A percentile compares a stretch with the other conserved stretches of the same genome.
phyloP scores from a whole-genome alignment of 106 monocot species.

The Acorus calamus region DNA sequence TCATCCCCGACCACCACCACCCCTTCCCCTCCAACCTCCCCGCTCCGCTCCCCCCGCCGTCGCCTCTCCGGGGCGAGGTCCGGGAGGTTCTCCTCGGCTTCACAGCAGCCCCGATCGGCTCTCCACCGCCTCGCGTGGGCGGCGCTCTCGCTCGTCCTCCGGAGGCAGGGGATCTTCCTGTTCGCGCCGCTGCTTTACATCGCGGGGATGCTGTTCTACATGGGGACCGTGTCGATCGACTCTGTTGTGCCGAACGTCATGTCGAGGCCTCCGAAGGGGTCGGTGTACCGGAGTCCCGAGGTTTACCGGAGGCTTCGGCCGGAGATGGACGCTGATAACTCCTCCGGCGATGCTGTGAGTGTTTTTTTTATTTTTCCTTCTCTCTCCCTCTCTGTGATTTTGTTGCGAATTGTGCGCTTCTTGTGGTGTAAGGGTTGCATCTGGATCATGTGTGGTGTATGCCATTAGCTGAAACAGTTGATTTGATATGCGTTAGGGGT shows the following conservation, averaged over 20 bases:
- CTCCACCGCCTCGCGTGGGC: slow-evolving; percentile 40
- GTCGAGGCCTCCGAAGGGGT: slow-evolving; percentile 37
- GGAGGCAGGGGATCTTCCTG: slow-evolving; percentile 79
- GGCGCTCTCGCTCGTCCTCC: slow-evolving; percentile 50
- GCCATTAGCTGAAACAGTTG: too few relatives aligned
- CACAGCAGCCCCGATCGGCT: slow-evolving; percentile 15
- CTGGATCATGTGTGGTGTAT: too few relatives aligned
- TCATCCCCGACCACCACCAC: slow-evolving; percentile 1
- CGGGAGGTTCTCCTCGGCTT: slow-evolving; percentile 1
- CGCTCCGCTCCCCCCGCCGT: slow-evolving; percentile 29
- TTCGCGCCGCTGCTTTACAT: slow-evolving; percentile 91
- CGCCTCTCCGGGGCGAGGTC: slow-evolving; percentile 9
- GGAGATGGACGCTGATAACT: slow-evolving; percentile 76
- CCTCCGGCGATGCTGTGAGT: slow-evolving; percentile 49
- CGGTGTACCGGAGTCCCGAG: slow-evolving; percentile 78
- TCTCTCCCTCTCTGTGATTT: too few relatives aligned
- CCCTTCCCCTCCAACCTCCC: slow-evolving; percentile 60
- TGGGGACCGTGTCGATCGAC: slow-evolving; percentile 84
- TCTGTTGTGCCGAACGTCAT: slow-evolving; percentile 60
- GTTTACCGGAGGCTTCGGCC: slow-evolving; percentile 49
- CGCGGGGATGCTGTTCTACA: slow-evolving; percentile 70
- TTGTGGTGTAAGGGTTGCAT: too few relatives aligned
- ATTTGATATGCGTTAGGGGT: too few relatives aligned
- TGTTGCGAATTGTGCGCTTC: too few relatives aligned
- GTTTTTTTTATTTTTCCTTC: background rate